These are phyloP conservation scores for Alternaria incomplexa DNA, from an alignment of 2,329 filamentous ascomycete genomes.

Conservation along the genomic window DNA sequence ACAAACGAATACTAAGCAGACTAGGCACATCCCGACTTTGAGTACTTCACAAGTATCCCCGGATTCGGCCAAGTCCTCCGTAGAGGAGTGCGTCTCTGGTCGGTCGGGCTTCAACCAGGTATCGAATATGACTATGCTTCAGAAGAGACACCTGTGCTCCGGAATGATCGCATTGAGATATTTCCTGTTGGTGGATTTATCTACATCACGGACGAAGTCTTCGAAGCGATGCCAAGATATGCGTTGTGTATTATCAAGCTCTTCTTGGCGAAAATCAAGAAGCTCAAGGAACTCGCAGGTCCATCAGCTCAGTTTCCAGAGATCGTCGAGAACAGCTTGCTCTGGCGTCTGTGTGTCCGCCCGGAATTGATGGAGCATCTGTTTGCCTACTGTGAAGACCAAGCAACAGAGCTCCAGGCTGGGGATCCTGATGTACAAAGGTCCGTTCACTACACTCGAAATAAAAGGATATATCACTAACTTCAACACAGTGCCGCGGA, in stretches of 20 bases:
- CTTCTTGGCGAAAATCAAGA: slow-evolving; percentile 40
- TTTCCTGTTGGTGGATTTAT: slow-evolving; percentile 50
- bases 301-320: slow-evolving; percentile 21
- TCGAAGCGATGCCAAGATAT: slow-evolving; percentile 46
- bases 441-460: slow-evolving; percentile 2
- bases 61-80: slow-evolving; percentile 41
- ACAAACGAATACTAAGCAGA: slow-evolving; percentile 9
- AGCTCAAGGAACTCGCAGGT: slow-evolving; percentile 19
- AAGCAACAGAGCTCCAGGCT: slow-evolving; percentile 22
- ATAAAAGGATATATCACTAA: background rate
- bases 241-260: slow-evolving; percentile 46
- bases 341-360: slow-evolving; percentile 42
- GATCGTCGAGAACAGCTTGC: slow-evolving; percentile 28
- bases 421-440: slow-evolving; percentile 23
- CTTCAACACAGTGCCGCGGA: slow-evolving; percentile 18
- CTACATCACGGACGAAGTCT: slow-evolving; percentile 54
- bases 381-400: slow-evolving; percentile 24
- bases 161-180: slow-evolving; percentile 36
- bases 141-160: slow-evolving; percentile 15
- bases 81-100: slow-evolving; percentile 41
- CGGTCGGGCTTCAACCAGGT: slow-evolving; percentile 36
- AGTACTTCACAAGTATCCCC: slow-evolving; percentile 38
- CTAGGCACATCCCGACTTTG: slow-evolving; percentile 41
- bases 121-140: slow-evolving; percentile 21
- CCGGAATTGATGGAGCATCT: slow-evolving; percentile 40